These are phyloP conservation scores for Talaromyces marneffei DNA, from an alignment of 2,329 filamentous ascomycete species.

Conservation along the genomic window DNA sequence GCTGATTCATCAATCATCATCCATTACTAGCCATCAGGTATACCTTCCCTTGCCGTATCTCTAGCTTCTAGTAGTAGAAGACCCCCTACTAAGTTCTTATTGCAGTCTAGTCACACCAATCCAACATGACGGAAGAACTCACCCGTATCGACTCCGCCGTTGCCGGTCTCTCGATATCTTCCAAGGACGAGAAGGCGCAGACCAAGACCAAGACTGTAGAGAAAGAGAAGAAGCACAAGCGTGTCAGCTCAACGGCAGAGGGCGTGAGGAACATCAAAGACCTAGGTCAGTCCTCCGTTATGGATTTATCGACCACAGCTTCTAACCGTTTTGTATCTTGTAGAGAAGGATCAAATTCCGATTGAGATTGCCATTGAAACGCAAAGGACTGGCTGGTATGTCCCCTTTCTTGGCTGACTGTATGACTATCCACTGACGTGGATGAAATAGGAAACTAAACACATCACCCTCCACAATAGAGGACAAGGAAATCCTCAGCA, in stretches of 20 bases:
- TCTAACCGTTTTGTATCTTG: conserved; percentile 6
- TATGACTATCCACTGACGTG: background rate
- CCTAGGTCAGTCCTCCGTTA: conserved; percentile 61
- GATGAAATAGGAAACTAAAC: conserved; percentile 81
- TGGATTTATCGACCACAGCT: too few relatives aligned
- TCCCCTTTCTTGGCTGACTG: conserved; percentile 10
- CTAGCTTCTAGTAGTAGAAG: too few relatives aligned
- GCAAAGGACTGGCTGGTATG: conserved; percentile 82
- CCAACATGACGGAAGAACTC: conserved; percentile 59
- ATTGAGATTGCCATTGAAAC: conserved; percentile 74
- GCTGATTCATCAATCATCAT: background rate
- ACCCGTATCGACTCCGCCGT: conserved; percentile 90
- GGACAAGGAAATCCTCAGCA: conserved; percentile 77
- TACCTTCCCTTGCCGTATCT: background rate
- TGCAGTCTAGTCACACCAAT: conserved; percentile 11
- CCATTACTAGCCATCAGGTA: conserved; percentile 3
- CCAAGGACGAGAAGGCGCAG: conserved; percentile 53
- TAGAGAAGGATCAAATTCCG: conserved; percentile 68
- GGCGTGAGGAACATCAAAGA: conserved; percentile 80
- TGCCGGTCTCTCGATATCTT: conserved; percentile 66
- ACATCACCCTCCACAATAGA: conserved; percentile 71
- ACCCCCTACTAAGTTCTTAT: too few relatives aligned
- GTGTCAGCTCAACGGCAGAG: conserved; percentile 65
- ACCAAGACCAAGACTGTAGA: conserved; percentile 40
- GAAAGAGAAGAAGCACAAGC: conserved; percentile 54